A percentile compares a stretch with the other conserved stretches of the same genome.
phyloP scores from a whole-genome alignment of 192 early-diverging fungal genomes.

The Backusella liffmaniae region DNA sequence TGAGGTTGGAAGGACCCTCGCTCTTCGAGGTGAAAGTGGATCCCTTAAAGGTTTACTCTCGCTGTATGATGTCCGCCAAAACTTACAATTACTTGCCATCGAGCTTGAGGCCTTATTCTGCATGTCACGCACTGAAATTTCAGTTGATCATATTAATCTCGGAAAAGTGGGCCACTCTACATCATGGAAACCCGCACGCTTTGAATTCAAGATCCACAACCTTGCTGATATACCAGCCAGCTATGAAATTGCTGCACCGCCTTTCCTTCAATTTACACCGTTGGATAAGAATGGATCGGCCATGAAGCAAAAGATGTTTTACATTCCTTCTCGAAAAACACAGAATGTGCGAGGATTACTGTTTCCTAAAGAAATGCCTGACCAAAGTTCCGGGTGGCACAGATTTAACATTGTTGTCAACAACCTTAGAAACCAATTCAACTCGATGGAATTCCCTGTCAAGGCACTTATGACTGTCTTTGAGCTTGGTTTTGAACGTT shows the following conservation, averaged over 20 bases:
- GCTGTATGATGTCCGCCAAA: slow-evolving; percentile 52
- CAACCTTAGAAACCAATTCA: slow-evolving; percentile 69
- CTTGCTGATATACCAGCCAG: slow-evolving; percentile 57
- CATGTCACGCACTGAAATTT: slow-evolving; percentile 56
- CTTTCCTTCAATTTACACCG: slow-evolving; percentile 32
- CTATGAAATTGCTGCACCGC: slow-evolving; percentile 54
- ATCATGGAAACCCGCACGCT: slow-evolving; percentile 60
- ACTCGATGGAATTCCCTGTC: slow-evolving; percentile 51
- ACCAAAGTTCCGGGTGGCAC: slow-evolving; percentile 47
- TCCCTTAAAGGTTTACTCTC: slow-evolving; percentile 56
- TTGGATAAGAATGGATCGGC: slow-evolving; percentile 22
- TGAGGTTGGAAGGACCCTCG: slow-evolving; percentile 4
- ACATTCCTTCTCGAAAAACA: slow-evolving; percentile 42
- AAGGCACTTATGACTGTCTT: slow-evolving; percentile 62
- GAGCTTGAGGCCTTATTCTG: slow-evolving; percentile 62
- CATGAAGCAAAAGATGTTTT: slow-evolving; percentile 1
- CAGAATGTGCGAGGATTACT: slow-evolving; percentile 57
- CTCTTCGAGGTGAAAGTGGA: slow-evolving; percentile 52
- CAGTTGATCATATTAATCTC: slow-evolving; percentile 55
- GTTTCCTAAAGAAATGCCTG: slow-evolving; percentile 59
- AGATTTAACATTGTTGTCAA: slow-evolving; percentile 50
- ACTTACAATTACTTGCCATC: slow-evolving; percentile 55
- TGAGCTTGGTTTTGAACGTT: slow-evolving; percentile 73
- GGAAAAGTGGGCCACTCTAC: slow-evolving; percentile 80
- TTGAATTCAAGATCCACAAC: slow-evolving; percentile 66